These are phyloP conservation scores for Amphibolis antarctica DNA, from an alignment of 106 monocot species.

Conservation along the genomic window DNA sequence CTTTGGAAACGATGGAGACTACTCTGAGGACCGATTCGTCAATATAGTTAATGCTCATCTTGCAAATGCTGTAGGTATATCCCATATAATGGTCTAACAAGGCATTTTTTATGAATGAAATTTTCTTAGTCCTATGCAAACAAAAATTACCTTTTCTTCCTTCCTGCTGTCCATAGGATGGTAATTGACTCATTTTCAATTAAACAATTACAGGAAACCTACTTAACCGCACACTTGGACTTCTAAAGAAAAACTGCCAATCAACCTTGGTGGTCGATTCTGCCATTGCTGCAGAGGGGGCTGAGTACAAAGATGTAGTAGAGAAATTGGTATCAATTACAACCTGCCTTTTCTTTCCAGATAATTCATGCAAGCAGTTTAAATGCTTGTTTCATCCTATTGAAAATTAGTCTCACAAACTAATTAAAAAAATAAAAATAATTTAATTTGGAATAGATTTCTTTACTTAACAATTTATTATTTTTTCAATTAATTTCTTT, in stretches of 20 bases:
- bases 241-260: conserved; percentile 88
- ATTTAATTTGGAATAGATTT: too few relatives aligned
- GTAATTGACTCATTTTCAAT: too few relatives aligned
- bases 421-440: too few relatives aligned
- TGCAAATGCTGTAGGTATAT: conserved; percentile 83
- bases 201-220: conserved; percentile 66
- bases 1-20: conserved; percentile 96
- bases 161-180: too few relatives aligned
- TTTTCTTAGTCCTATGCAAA: too few relatives aligned
- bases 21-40: conserved; percentile 88
- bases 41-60: conserved; percentile 94
- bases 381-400: neutral
- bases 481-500: too few relatives aligned
- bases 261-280: conserved; percentile 72
- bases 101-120: too few relatives aligned
- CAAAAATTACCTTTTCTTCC: too few relatives aligned
- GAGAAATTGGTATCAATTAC: conserved; percentile 39
- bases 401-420: too few relatives aligned
- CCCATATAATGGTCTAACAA: too few relatives aligned
- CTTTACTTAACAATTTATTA: too few relatives aligned
- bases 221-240: conserved; percentile 90
- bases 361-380: neutral
- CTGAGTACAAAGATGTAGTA: conserved; percentile 47
- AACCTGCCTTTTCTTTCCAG: neutral
- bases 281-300: conserved; percentile 52